Conservation (phyloP, 257 asterid species). For the Paulownia fortunei region DNA sequence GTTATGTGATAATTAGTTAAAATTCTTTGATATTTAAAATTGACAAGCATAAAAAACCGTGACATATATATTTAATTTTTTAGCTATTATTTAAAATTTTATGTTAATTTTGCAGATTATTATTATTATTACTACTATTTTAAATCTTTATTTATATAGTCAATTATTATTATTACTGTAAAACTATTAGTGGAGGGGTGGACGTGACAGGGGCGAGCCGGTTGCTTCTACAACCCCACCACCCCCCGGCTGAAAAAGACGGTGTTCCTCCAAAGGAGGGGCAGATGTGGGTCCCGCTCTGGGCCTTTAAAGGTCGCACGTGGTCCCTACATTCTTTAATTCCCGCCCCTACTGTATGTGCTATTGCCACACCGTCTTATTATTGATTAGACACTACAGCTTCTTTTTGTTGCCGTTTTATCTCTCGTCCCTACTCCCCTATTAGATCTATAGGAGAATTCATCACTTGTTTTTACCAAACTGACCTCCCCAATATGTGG, state of each 20-base stretch:
- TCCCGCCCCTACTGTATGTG: neutral
- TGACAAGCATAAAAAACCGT: too few relatives aligned
- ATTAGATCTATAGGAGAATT: too few relatives aligned
- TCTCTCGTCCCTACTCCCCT: neutral
- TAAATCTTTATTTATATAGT: too few relatives aligned
- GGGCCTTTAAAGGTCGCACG: conserved; percentile 42
- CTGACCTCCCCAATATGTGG: neutral
- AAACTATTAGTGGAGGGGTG: neutral
- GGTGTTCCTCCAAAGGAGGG: conserved; percentile 52
- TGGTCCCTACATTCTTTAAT: conserved; percentile 31
- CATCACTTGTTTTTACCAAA: neutral
- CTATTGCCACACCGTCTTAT: conserved; percentile 36
- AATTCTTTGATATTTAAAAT: too few relatives aligned
- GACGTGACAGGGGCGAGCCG: conserved; percentile 14
- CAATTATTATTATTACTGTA: too few relatives aligned
- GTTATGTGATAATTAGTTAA: too few relatives aligned
- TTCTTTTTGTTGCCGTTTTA: neutral
- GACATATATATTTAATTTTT: too few relatives aligned
- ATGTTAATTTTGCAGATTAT: too few relatives aligned
- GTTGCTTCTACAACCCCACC: too few relatives aligned
- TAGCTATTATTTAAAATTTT: too few relatives aligned
- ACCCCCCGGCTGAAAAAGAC: too few relatives aligned
- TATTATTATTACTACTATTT: too few relatives aligned
- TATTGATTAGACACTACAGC: neutral
- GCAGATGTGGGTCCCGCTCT: conserved; percentile 55